These are phyloP conservation scores for Suillus brevipes DNA, from an alignment of 768 basidiomycete species.

Conservation along the genomic window DNA sequence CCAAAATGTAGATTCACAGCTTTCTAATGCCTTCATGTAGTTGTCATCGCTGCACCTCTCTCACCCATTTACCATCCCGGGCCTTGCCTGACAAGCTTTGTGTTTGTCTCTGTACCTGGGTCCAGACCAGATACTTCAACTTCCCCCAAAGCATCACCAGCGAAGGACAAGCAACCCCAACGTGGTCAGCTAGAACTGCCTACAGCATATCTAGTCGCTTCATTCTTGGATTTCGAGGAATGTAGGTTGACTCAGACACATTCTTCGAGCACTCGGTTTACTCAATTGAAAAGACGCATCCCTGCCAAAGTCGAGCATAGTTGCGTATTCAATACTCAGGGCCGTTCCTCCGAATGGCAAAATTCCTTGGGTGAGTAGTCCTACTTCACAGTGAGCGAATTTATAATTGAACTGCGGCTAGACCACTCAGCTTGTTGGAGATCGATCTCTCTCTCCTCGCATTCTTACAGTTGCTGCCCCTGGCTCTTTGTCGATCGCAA, in stretches of 20 bases:
- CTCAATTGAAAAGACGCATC: conserved; percentile 35
- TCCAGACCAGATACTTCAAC: conserved; percentile 25
- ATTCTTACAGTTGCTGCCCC: conserved; percentile 50
- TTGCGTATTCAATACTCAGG: conserved; percentile 35
- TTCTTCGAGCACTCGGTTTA: conserved; percentile 31
- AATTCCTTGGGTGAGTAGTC: conserved; percentile 41
- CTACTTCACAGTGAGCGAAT: conserved; percentile 22
- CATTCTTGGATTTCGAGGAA: conserved; percentile 59
- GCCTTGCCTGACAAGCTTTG: conserved; percentile 42
- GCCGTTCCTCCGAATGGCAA: conserved; percentile 28
- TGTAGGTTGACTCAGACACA: conserved; percentile 42
- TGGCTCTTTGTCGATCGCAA: conserved; percentile 27
- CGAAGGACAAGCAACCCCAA: conserved; percentile 26
- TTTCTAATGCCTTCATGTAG: conserved; percentile 27
- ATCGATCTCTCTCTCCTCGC: conserved; percentile 44
- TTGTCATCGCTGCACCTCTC: conserved; percentile 44
- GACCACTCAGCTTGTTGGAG: conserved; percentile 26
- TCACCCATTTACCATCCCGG: conserved; percentile 42
- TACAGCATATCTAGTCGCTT: conserved; percentile 49
- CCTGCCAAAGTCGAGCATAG: conserved; percentile 38
- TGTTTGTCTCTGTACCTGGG: conserved; percentile 46
- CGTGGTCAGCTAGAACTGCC: conserved; percentile 27
- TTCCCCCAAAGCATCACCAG: conserved; percentile 28
- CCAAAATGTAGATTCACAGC: not conserved
- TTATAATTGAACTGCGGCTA: conserved; percentile 18